Evolutionary conservation across 2,329 filamentous ascomycete species (phyloP).

Genomic region (Exophiala xenobiotica): DNA sequence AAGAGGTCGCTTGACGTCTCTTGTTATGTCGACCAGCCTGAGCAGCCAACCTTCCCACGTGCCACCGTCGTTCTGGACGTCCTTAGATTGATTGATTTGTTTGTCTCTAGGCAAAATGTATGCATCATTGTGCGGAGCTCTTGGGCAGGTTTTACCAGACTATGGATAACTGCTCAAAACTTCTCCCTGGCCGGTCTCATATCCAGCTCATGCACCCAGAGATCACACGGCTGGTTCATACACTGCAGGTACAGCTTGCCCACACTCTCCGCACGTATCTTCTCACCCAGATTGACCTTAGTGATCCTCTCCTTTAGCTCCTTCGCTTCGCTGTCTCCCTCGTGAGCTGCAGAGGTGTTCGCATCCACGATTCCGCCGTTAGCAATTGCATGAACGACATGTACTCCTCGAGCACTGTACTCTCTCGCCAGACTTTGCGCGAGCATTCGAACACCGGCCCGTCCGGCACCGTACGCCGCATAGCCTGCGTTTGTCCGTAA

Average conservation of each 20-base stretch:
- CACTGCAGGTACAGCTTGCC: constrained; percentile 58
- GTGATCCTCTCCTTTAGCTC: constrained; percentile 51
- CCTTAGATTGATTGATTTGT: too few species aligned
- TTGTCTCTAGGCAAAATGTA: too few species aligned
- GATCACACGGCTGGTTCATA: constrained; percentile 47
- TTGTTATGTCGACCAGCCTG: too few species aligned
- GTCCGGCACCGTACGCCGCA: constrained; percentile 55
- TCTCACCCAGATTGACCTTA: constrained; percentile 53
- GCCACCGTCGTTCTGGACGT: too few species aligned
- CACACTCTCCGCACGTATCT: constrained; percentile 59
- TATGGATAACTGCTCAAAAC: constrained; percentile 23
- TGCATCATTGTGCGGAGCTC: neutral
- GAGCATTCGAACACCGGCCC: constrained; percentile 54
- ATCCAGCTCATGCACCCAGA: constrained; percentile 56
- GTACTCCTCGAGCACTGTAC: constrained; percentile 56
- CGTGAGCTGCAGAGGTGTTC: constrained; percentile 3
- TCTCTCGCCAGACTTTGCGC: constrained; percentile 58
- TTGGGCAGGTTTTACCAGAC: neutral
- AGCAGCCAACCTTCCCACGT: neutral
- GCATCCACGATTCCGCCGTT: constrained; percentile 47
- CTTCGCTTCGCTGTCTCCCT: neutral
- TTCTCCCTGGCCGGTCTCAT: constrained; percentile 39
- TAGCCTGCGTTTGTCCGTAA: constrained; percentile 55
- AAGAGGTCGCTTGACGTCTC: too few species aligned
- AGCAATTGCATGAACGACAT: constrained; percentile 60